These are phyloP conservation scores for Metschnikowia lochheadii DNA, from an alignment of 805 yeast species.

Conservation along the genomic window DNA sequence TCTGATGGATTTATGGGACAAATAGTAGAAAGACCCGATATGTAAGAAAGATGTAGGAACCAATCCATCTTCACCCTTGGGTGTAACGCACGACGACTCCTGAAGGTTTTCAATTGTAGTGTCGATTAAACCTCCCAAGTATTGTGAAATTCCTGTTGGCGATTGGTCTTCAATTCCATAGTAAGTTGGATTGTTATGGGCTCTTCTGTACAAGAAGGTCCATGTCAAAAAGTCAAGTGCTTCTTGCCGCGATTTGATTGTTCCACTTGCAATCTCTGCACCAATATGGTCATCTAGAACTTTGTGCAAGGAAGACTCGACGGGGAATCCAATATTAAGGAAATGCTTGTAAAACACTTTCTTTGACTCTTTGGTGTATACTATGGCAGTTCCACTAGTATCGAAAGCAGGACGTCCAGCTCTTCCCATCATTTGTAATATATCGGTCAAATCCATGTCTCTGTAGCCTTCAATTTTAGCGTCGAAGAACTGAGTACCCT, in stretches of 20 bases:
- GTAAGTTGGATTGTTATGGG: conserved; percentile 73
- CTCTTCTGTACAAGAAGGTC: conserved; percentile 71
- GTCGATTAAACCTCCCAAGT: conserved; percentile 65
- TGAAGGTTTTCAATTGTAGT: conserved; percentile 59
- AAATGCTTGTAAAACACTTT: conserved; percentile 75
- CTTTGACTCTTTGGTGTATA: conserved; percentile 70
- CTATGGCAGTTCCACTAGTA: conserved; percentile 65
- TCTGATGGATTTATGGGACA: conserved; percentile 86
- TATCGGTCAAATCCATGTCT: conserved; percentile 81
- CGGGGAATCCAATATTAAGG: conserved; percentile 76
- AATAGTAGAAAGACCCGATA: conserved; percentile 86
- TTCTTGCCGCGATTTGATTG: conserved; percentile 58
- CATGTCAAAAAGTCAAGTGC: conserved; percentile 74
- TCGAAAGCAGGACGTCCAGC: conserved; percentile 83
- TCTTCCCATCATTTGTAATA: conserved; percentile 80
- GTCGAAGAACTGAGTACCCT: conserved; percentile 65
- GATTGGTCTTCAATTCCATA: conserved; percentile 65
- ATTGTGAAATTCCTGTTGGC: conserved; percentile 52
- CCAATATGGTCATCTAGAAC: conserved; percentile 77
- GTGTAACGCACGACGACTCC: conserved; percentile 66
- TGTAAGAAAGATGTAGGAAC: conserved; percentile 77
- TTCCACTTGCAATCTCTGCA: conserved; percentile 72
- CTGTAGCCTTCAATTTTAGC: conserved; percentile 41
- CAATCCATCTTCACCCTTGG: conserved; percentile 44
- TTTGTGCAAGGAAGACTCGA: conserved; percentile 73